Conservation (phyloP, 768 basidiomycete species). For the Fomitopsis serialis region DNA sequence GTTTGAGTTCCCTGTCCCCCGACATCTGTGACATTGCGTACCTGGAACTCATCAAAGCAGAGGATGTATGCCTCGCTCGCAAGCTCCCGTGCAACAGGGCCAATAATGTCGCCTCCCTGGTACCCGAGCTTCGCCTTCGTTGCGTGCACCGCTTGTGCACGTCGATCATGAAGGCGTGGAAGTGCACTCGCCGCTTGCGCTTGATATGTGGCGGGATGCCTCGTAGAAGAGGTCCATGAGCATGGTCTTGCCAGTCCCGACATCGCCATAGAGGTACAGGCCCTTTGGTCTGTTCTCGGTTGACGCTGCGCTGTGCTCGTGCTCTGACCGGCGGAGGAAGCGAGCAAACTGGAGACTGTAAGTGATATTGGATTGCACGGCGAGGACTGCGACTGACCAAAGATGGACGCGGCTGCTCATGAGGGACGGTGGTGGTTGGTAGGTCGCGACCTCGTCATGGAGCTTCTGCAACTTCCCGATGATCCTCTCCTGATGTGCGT, state of each 20-base stretch:
- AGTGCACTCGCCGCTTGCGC: conserved; percentile 87
- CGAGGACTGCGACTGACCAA: conserved; percentile 22
- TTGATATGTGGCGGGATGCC: conserved; percentile 58
- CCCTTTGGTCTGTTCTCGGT: conserved; percentile 69
- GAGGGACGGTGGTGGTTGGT: conserved; percentile 66
- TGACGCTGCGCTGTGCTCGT: conserved; percentile 23
- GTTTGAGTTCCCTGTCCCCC: neutral
- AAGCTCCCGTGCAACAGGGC: conserved; percentile 81
- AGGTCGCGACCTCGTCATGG: conserved; percentile 63
- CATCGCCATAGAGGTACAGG: conserved; percentile 92
- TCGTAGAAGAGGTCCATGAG: conserved; percentile 97
- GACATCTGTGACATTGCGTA: conserved; percentile 26
- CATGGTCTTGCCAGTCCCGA: conserved; percentile 98
- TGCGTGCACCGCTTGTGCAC: conserved; percentile 90
- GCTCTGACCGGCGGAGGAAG: conserved; percentile 23
- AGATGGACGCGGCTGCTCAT: conserved; percentile 25
- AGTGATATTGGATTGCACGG: neutral
- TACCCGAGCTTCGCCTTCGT: conserved; percentile 69
- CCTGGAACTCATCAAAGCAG: conserved; percentile 99
- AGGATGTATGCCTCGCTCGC: conserved; percentile 81
- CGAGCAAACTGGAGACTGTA: conserved; percentile 18
- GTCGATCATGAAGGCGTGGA: conserved; percentile 99
- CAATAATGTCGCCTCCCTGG: conserved; percentile 74
- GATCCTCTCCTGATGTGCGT: conserved; percentile 81
- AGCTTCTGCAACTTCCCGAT: conserved; percentile 77